Evolutionary conservation across 2,329 filamentous ascomycete genomes (phyloP), one percentile per base, ranked within the genome.

Genomic region (Sporothrix protearum): DNA sequence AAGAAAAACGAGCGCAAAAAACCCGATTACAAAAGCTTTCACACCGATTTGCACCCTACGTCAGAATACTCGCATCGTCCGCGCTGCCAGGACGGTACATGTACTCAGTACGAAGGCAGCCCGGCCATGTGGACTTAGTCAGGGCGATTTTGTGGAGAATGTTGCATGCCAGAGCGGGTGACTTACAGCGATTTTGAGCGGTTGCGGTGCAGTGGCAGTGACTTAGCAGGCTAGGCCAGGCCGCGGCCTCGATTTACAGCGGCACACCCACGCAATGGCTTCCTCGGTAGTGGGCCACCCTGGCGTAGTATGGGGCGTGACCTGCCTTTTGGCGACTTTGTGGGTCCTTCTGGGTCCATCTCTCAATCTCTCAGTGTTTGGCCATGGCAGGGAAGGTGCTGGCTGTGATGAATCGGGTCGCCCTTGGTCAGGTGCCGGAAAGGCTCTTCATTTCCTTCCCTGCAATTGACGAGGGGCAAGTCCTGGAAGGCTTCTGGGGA

Each of bases 351-450:
- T 57, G n/a, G n/a, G n/a, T n/a, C n/a, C n/a, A n/a, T n/a, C n/a
- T n/a, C 25, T 59, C 28, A 10, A 9, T 22, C 22, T n/a, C 49
- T 10, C 7, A 51, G 16, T 25, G 19, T 39, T 42, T 63, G 36
- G 57, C 16, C 57, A 25, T 42, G 16, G n/a, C 57, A 63, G n/a
- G 9, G 57, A 63, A 63, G 33, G 36, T 12, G 33, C 57, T 42
- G 57, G 57, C 57, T 51, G 16, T 36, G 25, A n/a, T 67, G 63
- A 67, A 67, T 67, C 63, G 63, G 63, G 45, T 45, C 63, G 63
- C 42, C 22, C 12, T 2, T 22, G 63, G 42, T 67, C 63, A 67
- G 42, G 63, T 67, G 63, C 63, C 39, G 25, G 25, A 25, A 19
- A 19, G 7, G 12, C 33, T 63, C n/a, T 63, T 59, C 55, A n/a